Base-by-base conservation (phyloP, 2,329 filamentous ascomycete species). In the Aspergillus viridinutans region DNA sequence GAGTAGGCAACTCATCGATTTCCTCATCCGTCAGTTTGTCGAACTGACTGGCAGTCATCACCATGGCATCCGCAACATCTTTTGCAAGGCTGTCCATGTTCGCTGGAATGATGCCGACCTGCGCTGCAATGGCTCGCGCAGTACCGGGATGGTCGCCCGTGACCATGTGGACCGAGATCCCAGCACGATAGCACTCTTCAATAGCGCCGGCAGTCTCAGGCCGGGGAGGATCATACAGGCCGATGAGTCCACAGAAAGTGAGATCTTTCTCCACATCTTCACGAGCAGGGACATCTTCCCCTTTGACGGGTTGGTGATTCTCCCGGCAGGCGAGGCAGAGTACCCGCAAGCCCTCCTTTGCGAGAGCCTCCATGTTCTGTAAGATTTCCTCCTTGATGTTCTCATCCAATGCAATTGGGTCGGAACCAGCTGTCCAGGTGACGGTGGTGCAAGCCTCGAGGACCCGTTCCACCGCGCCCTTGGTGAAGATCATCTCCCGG, bases 151-250 rank as follows among this genome's bases (percentile, higher is more conserved):
- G 89, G 66, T 94, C 90, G 57, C 90, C 90, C 23, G 90, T 94
- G 32, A 93, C 81, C 90, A 93, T 92, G 75, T 92, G 89, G 6
- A 92, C 89, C 60, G 82, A 83, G 70, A 92, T 91, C 51, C 90
- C 89, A 26, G 90, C 90, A 49, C 81, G 81, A 54, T 88, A 84
- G 67, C 88, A 91, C 67, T 88, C 83, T 23, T 79, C 79, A 57
- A 92, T 90, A 6, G 89, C 86, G 1, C 80, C 82, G 23, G 87
- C 89, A 0, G 91, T 92, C 75, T 95, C 91, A 2, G 85, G 84
- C 1, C 91, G 89, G 55, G 90, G 91, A 3, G 91, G 91, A 64
- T 96, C 91, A 69, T 94, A 93, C 61, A 96, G 88, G 55, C 90
- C 91, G 50, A 89, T 87, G 9, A 96, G 81, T n/a, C 92, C 92